A percentile compares a stretch with the other conserved stretches of the same genome.
These are phyloP conservation scores for Atkinsonella texensis DNA, from an alignment of 2,329 filamentous ascomycete genomes.

Conservation along the genomic window DNA sequence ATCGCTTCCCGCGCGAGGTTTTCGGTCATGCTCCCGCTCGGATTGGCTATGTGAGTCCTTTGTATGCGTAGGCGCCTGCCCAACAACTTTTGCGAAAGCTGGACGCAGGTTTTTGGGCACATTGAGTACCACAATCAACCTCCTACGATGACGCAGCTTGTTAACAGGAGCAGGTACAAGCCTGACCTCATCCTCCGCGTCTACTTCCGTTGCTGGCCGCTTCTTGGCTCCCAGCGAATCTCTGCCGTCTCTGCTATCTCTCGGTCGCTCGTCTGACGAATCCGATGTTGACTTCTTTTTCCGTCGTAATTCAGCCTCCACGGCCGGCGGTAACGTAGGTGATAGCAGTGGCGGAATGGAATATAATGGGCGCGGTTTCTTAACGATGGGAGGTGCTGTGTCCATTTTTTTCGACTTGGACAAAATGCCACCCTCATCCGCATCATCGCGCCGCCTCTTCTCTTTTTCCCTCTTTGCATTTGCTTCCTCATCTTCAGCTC, in stretches of 20 bases:
- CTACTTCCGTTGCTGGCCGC: conserved; percentile 16
- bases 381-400: conserved; percentile 15
- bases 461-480: conserved; percentile 18
- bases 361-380: conserved; percentile 25
- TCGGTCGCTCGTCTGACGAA: conserved; percentile 10
- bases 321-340: conserved; percentile 39
- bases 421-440: conserved; percentile 16
- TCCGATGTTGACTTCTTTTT: conserved; percentile 19
- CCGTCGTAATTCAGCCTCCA: conserved; percentile 30
- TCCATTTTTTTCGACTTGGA: conserved; percentile 20
- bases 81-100: conserved; percentile 34
- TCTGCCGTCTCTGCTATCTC: conserved; percentile 13
- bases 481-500: conserved; percentile 14
- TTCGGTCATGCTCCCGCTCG: conserved; percentile 13
- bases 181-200: conserved; percentile 18
- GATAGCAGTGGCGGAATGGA: conserved; percentile 40
- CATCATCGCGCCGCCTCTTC: conserved; percentile 19
- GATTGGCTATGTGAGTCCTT: conserved; percentile 21
- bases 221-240: conserved; percentile 14
- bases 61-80: conserved; percentile 24
- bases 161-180: not conserved
- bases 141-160: conserved; percentile 14
- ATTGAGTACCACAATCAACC: conserved; percentile 33
- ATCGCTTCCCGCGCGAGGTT: conserved; percentile 29
- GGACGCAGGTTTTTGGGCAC: conserved; percentile 35